Evolutionary conservation across 2,329 filamentous ascomycete genomes (phyloP), one percentile per base, ranked within the genome.

Genomic region (Penicillium rolfsii): DNA sequence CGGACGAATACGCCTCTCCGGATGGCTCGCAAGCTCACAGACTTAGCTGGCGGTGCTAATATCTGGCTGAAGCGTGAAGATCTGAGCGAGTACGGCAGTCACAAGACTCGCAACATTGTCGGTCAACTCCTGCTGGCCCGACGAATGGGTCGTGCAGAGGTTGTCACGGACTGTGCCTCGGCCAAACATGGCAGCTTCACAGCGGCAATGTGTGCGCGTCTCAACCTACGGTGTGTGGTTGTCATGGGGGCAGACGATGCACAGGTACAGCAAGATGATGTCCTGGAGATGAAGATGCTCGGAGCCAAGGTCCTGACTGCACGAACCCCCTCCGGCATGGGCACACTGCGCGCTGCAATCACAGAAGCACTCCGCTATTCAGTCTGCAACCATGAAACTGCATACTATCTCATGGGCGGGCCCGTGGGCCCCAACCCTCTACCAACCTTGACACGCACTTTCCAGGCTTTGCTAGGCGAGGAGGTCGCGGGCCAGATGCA

Each of bases 11-110:
- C 68, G 3, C 65, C 65, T n/a, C 61, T 71, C 5, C 61, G 63
- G 26, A 49, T 54, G 35, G 69, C 69, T 38, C 36, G 49, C 36
- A 66, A 65, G 11, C 59, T 71, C 36, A 69, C 67, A 9, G 36
- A 45, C 16, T 19, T 64, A 35, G 63, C 59, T 7, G 61, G 60
- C 1, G 69, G 68, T 6, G 69, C 69, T 8, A 66, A 63, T 5
- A 71, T 71, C 41, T 71, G 69, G 69, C 60, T 71, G 9, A 71
- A 71, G 56, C 62, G 69, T 9, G 68, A 71, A 46, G 69, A 71
- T 40, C 59, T 59, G 7, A 68, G 63, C 11, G 67, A 66, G 28
- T 68, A 70, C 19, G 68, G 69, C 24, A 69, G 60, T 50, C 68
- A 70, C 60, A 68, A 69, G 30, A 55, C 64, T 40, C 66, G 67